phyloP scores from a whole-genome alignment of 805 yeast genomes.

The Wickerhamiella sergipiensis region DNA sequence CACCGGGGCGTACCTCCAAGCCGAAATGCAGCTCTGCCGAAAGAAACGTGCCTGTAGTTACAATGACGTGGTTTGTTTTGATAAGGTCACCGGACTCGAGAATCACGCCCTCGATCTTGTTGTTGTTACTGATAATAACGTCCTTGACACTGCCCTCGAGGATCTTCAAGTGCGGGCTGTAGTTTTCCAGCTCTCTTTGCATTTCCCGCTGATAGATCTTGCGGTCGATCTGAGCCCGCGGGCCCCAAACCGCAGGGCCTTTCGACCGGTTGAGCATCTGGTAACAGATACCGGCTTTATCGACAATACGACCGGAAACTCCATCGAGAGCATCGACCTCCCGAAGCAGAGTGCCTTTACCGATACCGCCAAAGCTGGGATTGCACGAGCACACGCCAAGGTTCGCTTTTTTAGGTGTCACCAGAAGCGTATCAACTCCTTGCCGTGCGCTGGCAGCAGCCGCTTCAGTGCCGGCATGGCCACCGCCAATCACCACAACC shows the following conservation, averaged over 20 bases:
- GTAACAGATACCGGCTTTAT: conserved; percentile 84
- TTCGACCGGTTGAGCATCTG: conserved; percentile 72
- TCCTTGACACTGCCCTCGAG: conserved; percentile 74
- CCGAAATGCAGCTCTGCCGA: conserved; percentile 95
- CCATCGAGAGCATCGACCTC: conserved; percentile 98
- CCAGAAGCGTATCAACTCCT: conserved; percentile 54
- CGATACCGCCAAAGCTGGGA: conserved; percentile 97
- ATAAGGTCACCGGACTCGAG: conserved; percentile 53
- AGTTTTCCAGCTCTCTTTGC: conserved; percentile 47
- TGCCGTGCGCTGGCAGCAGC: conserved; percentile 83
- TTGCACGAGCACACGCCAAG: conserved; percentile 95
- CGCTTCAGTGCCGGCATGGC: conserved; percentile 98
- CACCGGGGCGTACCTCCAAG: conserved; percentile 64
- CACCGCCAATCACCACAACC: conserved; percentile 89
- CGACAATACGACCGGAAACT: conserved; percentile 73
- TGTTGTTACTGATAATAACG: conserved; percentile 37
- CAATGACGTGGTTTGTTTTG: conserved; percentile 53
- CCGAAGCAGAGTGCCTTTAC: conserved; percentile 81
- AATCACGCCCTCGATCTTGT: conserved; percentile 51
- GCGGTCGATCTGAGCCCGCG: conserved; percentile 91
- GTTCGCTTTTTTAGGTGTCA: conserved; percentile 62
- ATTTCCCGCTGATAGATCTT: conserved; percentile 61
- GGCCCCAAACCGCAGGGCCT: conserved; percentile 98
- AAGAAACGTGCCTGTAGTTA: conserved; percentile 91
- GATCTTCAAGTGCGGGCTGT: conserved; percentile 44